A percentile compares a stretch with the other conserved stretches of the same genome.
phyloP scores from a whole-genome alignment of 129 eudicot genomes.

The Flaveria sonorensis region DNA sequence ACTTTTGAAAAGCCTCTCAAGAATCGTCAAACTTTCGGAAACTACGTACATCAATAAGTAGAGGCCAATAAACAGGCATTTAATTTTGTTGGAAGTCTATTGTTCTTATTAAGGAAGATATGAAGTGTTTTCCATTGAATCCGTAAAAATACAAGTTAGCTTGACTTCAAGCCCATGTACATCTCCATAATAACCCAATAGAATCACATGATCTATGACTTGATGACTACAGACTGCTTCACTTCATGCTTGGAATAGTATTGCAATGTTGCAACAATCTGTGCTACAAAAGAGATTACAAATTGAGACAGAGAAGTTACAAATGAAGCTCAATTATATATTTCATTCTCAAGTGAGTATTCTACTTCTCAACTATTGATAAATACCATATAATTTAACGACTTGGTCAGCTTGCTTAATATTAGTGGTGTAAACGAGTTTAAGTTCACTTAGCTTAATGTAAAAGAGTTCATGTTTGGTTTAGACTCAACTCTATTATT shows the following conservation, averaged over 20 bases:
- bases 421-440: not conserved
- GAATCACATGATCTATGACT: not conserved
- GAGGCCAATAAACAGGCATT: too few relatives aligned
- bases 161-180: not conserved
- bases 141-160: not conserved
- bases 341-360: conserved; percentile 63
- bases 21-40: too few relatives aligned
- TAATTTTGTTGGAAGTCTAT: too few relatives aligned
- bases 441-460: too few relatives aligned
- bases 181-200: too few relatives aligned
- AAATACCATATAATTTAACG: not conserved
- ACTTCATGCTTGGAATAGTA: conserved; percentile 33
- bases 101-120: not conserved
- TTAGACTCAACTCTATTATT: too few relatives aligned
- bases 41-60: too few relatives aligned
- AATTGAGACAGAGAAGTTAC: conserved; percentile 60
- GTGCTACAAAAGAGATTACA: conserved; percentile 55
- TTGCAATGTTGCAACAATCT: conserved; percentile 54
- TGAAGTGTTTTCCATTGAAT: too few relatives aligned
- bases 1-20: too few relatives aligned
- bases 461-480: too few relatives aligned
- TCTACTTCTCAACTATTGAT: not conserved
- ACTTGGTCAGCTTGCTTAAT: not conserved
- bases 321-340: conserved; percentile 53
- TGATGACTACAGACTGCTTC: conserved; percentile 42